Percentiles rank a stretch among this genome's conserved stretches.
phyloP scores from a whole-genome alignment of 1,139 yeast species.

The Wickerhamiella infanticola region DNA sequence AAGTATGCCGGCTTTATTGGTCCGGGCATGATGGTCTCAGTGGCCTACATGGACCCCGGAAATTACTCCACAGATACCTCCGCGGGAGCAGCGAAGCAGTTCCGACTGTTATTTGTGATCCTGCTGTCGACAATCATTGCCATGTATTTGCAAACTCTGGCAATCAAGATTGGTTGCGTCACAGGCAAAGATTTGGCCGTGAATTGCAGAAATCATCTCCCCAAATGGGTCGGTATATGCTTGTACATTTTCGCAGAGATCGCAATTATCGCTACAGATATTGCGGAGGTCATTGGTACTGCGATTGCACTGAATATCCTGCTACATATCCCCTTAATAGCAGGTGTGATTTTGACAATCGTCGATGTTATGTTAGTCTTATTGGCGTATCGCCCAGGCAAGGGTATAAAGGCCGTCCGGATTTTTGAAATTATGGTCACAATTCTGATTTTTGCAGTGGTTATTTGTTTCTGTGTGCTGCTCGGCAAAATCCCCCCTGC shows the following conservation, averaged over 20 bases:
- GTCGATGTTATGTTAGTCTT: conserved; percentile 59
- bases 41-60: conserved; percentile 78
- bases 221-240: conserved; percentile 39
- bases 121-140: conserved; percentile 57
- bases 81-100: conserved; percentile 59
- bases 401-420: conserved; percentile 47
- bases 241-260: conserved; percentile 60
- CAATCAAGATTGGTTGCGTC: conserved; percentile 64
- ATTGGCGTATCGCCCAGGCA: conserved; percentile 59
- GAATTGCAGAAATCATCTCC: conserved; percentile 47
- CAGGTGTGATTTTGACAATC: conserved; percentile 60
- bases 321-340: conserved; percentile 53
- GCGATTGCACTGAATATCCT: conserved; percentile 68
- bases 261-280: conserved; percentile 73
- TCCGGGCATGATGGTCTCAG: conserved; percentile 62
- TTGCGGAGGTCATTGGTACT: conserved; percentile 81
- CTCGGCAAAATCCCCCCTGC: conserved; percentile 39
- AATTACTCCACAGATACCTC: conserved; percentile 66
- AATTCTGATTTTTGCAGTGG: conserved; percentile 48
- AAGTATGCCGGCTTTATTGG: conserved; percentile 54
- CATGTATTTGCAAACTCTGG: conserved; percentile 53
- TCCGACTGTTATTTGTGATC: conserved; percentile 48
- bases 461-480: conserved; percentile 56
- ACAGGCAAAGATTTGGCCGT: conserved; percentile 68
- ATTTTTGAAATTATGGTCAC: conserved; percentile 56